A percentile compares a stretch with the other conserved stretches of the same genome.
Evolutionary conservation across 1,139 yeast species (phyloP).

Genomic region (Blastobotrys aristatus): DNA sequence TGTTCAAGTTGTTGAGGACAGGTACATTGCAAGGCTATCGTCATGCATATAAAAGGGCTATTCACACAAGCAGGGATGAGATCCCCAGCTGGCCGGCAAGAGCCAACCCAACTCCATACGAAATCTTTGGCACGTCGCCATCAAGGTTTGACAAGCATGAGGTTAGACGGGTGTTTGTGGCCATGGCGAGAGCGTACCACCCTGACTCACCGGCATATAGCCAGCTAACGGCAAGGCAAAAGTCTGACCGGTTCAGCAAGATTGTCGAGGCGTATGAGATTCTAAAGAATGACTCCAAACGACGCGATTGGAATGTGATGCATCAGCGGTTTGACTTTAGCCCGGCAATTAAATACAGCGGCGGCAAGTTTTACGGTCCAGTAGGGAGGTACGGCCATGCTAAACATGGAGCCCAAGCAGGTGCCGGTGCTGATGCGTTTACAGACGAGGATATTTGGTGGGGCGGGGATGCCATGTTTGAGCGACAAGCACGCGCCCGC

Average conservation of each 20-base stretch:
- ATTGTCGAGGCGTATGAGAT: conserved; percentile 71
- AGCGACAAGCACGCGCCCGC: conserved; percentile 4
- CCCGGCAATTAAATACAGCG: no score
- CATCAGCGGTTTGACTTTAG: conserved; percentile 32
- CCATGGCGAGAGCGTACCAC: conserved; percentile 75
- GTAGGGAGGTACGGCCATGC: conserved; percentile 4
- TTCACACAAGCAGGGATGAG: no score
- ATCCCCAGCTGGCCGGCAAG: conserved; percentile 12
- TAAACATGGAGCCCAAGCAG: neutral
- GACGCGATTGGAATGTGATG: conserved; percentile 31
- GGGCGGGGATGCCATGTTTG: conserved; percentile 13
- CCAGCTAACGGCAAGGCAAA: conserved; percentile 17
- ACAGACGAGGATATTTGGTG: conserved; percentile 20
- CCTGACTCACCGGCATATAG: conserved; percentile 52
- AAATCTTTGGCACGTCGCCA: conserved; percentile 50
- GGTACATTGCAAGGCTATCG: no score
- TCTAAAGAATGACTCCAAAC: conserved; percentile 51
- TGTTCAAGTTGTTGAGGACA: no score
- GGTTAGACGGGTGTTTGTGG: conserved; percentile 54
- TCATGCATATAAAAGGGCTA: no score
- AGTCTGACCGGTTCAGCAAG: conserved; percentile 55
- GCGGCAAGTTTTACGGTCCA: conserved; percentile 2
- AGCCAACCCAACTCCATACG: conserved; percentile 63
- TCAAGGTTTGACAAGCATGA: conserved; percentile 38
- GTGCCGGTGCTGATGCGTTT: conserved; percentile 5